Conservation (phyloP, 140 eudicot genomes). For the Senecio squalidus region DNA sequence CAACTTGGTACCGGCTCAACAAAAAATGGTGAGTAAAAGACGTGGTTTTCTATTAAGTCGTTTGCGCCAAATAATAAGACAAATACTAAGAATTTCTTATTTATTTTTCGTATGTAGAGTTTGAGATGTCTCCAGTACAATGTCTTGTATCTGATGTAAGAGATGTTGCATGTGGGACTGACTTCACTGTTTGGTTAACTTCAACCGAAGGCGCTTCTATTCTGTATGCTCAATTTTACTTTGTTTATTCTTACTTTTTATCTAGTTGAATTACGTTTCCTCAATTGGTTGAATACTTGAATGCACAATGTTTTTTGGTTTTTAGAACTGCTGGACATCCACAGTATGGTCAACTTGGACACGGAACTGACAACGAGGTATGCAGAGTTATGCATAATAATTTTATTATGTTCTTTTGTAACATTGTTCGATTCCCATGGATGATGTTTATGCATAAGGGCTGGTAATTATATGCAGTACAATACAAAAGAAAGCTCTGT, state of each 20-base stretch:
- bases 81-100: not conserved
- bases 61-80: no score
- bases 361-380: constrained; percentile 81
- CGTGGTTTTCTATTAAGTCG: no score
- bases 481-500: constrained; percentile 77
- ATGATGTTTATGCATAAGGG: no score
- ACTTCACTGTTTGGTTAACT: constrained; percentile 74
- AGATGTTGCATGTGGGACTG: constrained; percentile 61
- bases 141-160: constrained; percentile 56
- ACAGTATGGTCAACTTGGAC: constrained; percentile 93
- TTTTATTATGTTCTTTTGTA: no score
- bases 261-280: not conserved
- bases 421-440: no score
- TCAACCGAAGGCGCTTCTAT: constrained; percentile 65
- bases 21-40: constrained; percentile 66
- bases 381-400: no score
- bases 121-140: constrained; percentile 64
- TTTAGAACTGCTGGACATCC: constrained; percentile 83
- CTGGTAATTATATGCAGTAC: constrained; percentile 50
- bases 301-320: constrained; percentile 13
- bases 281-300: no score
- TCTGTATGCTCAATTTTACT: constrained; percentile 44
- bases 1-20: constrained; percentile 79
- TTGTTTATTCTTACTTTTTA: constrained; percentile 7
- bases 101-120: constrained; percentile 33